phyloP scores from a whole-genome alignment of 768 basidiomycete genomes.

The Boletus subcaerulescens region DNA sequence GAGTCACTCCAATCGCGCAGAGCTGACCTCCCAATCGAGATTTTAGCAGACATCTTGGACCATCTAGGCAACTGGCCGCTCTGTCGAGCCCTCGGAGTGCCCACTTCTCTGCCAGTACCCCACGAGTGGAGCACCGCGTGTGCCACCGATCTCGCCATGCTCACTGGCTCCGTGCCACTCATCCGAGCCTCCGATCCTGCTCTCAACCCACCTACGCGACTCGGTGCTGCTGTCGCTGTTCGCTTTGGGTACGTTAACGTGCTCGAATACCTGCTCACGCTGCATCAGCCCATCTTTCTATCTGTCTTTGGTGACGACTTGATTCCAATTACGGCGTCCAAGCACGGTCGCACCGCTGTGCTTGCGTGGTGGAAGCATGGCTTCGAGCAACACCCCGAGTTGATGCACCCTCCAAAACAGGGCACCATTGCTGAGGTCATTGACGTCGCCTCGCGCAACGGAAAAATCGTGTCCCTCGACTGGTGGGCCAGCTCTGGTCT shows the following conservation, averaged over 20 bases:
- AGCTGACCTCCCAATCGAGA: conserved; percentile 71
- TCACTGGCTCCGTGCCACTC: conserved; percentile 56
- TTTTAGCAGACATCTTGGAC: conserved; percentile 74
- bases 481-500: conserved; percentile 77
- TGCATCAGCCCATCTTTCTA: conserved; percentile 62
- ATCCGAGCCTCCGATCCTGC: conserved; percentile 60
- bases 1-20: conserved; percentile 34
- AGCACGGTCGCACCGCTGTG: conserved; percentile 66
- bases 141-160: conserved; percentile 66
- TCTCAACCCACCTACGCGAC: conserved; percentile 58
- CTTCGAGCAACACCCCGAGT: conserved; percentile 56
- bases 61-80: conserved; percentile 85
- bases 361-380: conserved; percentile 82
- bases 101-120: conserved; percentile 64
- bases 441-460: conserved; percentile 75
- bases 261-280: conserved; percentile 68
- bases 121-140: conserved; percentile 72
- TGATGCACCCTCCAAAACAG: conserved; percentile 53
- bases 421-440: conserved; percentile 65
- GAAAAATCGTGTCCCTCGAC: conserved; percentile 69
- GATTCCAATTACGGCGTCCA: conserved; percentile 76
- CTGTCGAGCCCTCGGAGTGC: conserved; percentile 69
- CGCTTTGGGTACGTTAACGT: conserved; percentile 75
- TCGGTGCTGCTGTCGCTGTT: conserved; percentile 63
- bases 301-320: conserved; percentile 62